Conservation (phyloP, 805 yeast species). For the Maudiozyma serrabonitensis region DNA sequence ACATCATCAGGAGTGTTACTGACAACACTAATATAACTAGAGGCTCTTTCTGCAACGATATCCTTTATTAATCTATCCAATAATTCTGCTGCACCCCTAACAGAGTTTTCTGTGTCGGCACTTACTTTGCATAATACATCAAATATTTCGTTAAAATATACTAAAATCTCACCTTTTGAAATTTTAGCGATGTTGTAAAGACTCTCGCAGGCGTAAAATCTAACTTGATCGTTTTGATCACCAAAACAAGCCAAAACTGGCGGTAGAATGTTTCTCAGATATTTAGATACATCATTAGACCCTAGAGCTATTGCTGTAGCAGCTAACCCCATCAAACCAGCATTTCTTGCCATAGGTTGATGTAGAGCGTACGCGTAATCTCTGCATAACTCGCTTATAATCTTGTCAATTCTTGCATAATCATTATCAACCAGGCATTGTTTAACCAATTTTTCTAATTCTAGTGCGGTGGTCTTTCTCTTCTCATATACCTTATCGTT, state of each 20-base stretch:
- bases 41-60: constrained; percentile 88
- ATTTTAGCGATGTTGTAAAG: constrained; percentile 93
- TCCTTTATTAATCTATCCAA: constrained; percentile 86
- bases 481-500: constrained; percentile 69
- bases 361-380: constrained; percentile 77
- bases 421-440: constrained; percentile 36
- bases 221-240: constrained; percentile 93
- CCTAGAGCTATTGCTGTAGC: constrained; percentile 94
- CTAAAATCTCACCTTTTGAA: constrained; percentile 86
- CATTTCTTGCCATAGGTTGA: constrained; percentile 83
- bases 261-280: constrained; percentile 75
- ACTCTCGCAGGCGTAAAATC: constrained; percentile 95
- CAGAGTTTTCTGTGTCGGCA: constrained; percentile 84
- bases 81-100: constrained; percentile 90
- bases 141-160: constrained; percentile 88
- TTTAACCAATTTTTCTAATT: constrained; percentile 69
- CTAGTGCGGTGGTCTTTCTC: constrained; percentile 68
- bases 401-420: constrained; percentile 32
- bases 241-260: constrained; percentile 94
- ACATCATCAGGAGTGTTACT: constrained; percentile 39
- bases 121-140: constrained; percentile 85
- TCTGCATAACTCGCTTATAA: constrained; percentile 64
- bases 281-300: constrained; percentile 66
- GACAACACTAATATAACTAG: constrained; percentile 71
- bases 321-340: constrained; percentile 91